Evolutionary conservation across 2,329 filamentous ascomycete species (phyloP).

Genomic region (Fusarium illudens): DNA sequence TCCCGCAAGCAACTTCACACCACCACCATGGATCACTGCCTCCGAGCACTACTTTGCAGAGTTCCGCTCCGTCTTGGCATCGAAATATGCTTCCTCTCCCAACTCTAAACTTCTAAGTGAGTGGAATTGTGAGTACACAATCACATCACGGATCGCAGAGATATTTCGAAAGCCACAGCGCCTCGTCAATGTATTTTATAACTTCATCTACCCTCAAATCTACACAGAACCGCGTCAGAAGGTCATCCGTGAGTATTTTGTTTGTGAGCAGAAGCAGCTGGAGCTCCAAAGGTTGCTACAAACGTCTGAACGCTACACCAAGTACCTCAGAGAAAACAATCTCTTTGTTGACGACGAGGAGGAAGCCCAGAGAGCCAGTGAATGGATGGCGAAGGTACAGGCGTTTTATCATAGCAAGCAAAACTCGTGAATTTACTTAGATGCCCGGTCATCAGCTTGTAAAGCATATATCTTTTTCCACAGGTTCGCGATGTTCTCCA

Average conservation of each 20-base stretch:
- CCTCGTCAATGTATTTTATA: background rate
- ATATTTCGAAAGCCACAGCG: background rate
- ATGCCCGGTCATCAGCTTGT: background rate
- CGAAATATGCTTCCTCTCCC: background rate
- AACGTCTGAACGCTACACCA: background rate
- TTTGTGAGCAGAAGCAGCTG: background rate
- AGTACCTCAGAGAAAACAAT: background rate
- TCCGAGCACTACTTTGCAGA: background rate
- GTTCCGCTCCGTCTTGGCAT: background rate
- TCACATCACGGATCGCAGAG: background rate
- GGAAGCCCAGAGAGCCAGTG: background rate
- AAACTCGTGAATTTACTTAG: background rate
- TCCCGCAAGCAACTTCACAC: background rate
- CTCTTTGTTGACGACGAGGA: background rate
- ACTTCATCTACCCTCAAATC: background rate
- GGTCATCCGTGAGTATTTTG: background rate
- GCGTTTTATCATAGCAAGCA: background rate
- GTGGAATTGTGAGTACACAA: background rate
- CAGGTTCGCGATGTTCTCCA: too few relatives aligned
- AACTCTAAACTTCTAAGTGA: background rate
- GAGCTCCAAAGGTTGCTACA: background rate
- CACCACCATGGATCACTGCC: background rate
- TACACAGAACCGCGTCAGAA: background rate
- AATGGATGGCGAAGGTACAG: background rate
- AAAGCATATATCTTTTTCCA: too few relatives aligned